Percentiles rank a stretch among this genome's conserved stretches.
These are phyloP conservation scores for Escallonia herrerae DNA, from an alignment of 129 eudicot species.

Conservation along the genomic window DNA sequence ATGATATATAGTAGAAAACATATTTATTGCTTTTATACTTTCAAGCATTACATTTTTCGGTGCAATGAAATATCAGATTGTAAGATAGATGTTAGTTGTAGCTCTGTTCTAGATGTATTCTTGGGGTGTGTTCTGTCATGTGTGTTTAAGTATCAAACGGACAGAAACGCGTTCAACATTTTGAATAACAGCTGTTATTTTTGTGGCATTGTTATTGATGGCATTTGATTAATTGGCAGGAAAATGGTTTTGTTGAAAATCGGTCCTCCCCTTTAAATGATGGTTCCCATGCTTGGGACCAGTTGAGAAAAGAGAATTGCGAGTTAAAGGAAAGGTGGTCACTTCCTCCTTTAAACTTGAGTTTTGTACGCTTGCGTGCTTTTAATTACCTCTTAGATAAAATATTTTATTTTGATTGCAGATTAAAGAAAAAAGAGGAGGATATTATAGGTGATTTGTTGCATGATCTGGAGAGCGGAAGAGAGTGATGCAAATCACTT, in stretches of 20 bases:
- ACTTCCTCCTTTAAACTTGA: conserved; percentile 1
- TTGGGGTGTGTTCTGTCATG: background rate
- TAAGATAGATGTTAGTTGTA: too few species aligned
- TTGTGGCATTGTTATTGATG: conserved; percentile 2
- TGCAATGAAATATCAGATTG: too few species aligned
- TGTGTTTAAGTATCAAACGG: background rate
- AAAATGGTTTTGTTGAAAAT: conserved; percentile 12
- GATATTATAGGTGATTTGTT: conserved; percentile 37
- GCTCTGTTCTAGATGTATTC: background rate
- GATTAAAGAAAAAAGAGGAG: conserved; percentile 51
- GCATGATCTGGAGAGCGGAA: conserved; percentile 43
- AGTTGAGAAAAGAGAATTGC: conserved; percentile 57
- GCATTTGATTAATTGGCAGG: conserved; percentile 31
- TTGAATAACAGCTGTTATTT: background rate
- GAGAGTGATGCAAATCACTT: conserved; percentile 42
- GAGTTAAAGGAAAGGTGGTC: conserved; percentile 50
- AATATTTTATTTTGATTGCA: conserved; percentile 11
- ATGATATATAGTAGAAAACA: too few species aligned
- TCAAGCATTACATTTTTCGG: too few species aligned
- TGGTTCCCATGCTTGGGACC: conserved; percentile 13
- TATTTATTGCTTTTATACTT: too few species aligned
- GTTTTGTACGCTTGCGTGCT: conserved; percentile 1
- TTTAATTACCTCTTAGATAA: background rate
- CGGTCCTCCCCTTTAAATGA: conserved; percentile 22
- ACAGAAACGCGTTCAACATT: too few species aligned